These are phyloP conservation scores for Glonium stellatum DNA, from an alignment of 495 filamentous ascomycete genomes.

Conservation along the genomic window DNA sequence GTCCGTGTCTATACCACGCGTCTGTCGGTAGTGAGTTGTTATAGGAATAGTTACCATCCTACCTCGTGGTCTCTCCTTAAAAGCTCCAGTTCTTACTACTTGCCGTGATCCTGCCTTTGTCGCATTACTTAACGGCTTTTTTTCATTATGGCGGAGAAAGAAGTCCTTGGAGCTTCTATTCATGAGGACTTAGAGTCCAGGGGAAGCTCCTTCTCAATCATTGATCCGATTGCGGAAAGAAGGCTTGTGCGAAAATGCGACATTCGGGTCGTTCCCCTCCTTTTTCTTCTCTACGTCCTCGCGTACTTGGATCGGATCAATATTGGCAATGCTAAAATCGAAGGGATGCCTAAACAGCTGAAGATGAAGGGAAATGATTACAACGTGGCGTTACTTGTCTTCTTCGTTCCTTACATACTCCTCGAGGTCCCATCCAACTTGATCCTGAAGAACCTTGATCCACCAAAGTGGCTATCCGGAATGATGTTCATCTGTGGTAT, in stretches of 20 bases:
- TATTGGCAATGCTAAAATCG: slow-evolving; percentile 72
- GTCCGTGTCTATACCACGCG: too few relatives aligned
- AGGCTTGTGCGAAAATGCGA: slow-evolving; percentile 30
- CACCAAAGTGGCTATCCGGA: slow-evolving; percentile 57
- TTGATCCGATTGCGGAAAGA: slow-evolving; percentile 16
- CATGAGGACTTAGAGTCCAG: too few relatives aligned
- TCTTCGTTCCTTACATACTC: slow-evolving; percentile 59
- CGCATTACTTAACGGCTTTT: too few relatives aligned
- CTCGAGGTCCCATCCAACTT: slow-evolving; percentile 64
- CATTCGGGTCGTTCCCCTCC: slow-evolving; percentile 38
- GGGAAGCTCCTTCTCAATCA: background rate
- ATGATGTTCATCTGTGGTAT: slow-evolving; percentile 55
- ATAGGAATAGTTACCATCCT: too few relatives aligned
- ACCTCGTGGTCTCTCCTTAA: too few relatives aligned
- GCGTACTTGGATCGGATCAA: slow-evolving; percentile 50
- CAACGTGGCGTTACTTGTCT: slow-evolving; percentile 48
- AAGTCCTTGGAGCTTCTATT: too few relatives aligned
- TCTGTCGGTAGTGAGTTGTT: too few relatives aligned
- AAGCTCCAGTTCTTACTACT: too few relatives aligned
- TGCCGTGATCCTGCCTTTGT: too few relatives aligned
- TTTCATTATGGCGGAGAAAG: too few relatives aligned
- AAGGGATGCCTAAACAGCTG: slow-evolving; percentile 57
- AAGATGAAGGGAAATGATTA: slow-evolving; percentile 57
- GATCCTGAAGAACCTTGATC: slow-evolving; percentile 50
- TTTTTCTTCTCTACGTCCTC: slow-evolving; percentile 41